These are phyloP conservation scores for Metarhizium brunneum DNA, from an alignment of 2,329 filamentous ascomycete species.

Conservation along the genomic window DNA sequence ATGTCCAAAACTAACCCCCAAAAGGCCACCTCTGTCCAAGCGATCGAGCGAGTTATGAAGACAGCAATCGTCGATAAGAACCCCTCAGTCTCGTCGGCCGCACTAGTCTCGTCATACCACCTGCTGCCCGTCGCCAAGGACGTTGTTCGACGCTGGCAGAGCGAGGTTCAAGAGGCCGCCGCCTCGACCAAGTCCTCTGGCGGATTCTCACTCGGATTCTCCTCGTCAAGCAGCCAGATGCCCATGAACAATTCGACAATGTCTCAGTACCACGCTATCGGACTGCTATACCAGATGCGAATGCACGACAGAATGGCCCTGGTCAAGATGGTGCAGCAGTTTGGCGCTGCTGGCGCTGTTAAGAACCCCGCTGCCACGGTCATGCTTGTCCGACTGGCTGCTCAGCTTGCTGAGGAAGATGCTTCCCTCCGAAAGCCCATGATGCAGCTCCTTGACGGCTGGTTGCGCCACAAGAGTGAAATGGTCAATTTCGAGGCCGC, in stretches of 20 bases:
- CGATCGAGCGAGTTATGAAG: slow-evolving; percentile 97
- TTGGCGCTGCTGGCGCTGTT: slow-evolving; percentile 79
- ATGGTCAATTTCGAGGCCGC: slow-evolving; percentile 99
- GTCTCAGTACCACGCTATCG: slow-evolving; percentile 98
- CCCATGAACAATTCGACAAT: slow-evolving; percentile 92
- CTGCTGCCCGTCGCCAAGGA: slow-evolving; percentile 92
- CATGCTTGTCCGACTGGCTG: slow-evolving; percentile 84
- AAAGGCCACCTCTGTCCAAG: slow-evolving; percentile 87
- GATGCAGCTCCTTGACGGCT: slow-evolving; percentile 93
- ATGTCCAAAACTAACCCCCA: background rate
- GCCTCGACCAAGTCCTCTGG: slow-evolving; percentile 80
- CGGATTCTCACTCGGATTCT: slow-evolving; percentile 86
- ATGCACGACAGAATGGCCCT: slow-evolving; percentile 95
- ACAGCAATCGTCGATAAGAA: slow-evolving; percentile 99
- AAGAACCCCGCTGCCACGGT: slow-evolving; percentile 92
- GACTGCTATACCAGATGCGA: slow-evolving; percentile 94
- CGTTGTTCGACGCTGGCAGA: slow-evolving; percentile 95
- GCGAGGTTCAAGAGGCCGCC: slow-evolving; percentile 94
- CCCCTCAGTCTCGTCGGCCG: slow-evolving; percentile 91
- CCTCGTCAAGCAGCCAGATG: slow-evolving; percentile 63
- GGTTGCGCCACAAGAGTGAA: slow-evolving; percentile 96
- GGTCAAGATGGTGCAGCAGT: slow-evolving; percentile 99
- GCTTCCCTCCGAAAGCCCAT: slow-evolving; percentile 82
- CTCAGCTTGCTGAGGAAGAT: slow-evolving; percentile 91
- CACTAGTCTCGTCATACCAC: slow-evolving; percentile 94